These are phyloP conservation scores for Fusarium sp. DNA, from an alignment of 2,329 filamentous ascomycete genomes.

Conservation along the genomic window DNA sequence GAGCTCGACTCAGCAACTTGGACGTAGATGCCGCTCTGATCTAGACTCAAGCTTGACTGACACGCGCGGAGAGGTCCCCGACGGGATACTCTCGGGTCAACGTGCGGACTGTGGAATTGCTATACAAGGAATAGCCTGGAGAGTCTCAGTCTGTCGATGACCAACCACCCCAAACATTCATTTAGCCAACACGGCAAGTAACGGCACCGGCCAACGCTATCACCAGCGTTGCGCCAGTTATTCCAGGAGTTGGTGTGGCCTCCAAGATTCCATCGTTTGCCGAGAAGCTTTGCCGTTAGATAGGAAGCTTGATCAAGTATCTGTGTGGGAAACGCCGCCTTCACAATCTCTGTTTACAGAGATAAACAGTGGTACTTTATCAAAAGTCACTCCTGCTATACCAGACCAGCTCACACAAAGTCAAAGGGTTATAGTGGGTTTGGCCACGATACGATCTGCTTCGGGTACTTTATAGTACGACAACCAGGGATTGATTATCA, in stretches of 20 bases:
- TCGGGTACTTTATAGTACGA: neutral
- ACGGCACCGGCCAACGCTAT: neutral
- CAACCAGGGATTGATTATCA: neutral
- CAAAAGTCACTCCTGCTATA: neutral
- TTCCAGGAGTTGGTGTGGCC: constrained; percentile 11
- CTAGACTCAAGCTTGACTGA: neutral
- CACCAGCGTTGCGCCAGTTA: constrained; percentile 3
- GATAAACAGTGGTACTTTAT: neutral
- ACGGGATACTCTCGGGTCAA: constrained; percentile 8
- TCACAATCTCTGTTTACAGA: neutral
- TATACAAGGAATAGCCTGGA: neutral
- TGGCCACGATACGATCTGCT: neutral
- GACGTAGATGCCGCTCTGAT: too few species aligned
- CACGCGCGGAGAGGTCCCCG: constrained; percentile 15
- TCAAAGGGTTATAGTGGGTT: neutral
- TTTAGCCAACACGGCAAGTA: neutral
- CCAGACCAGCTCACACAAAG: neutral
- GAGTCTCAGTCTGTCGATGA: neutral
- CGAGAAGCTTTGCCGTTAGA: neutral
- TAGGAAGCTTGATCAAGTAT: neutral
- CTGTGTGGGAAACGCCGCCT: neutral
- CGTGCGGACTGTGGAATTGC: neutral
- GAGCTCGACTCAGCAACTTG: too few species aligned
- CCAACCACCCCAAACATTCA: neutral
- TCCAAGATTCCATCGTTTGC: neutral